Evolutionary conservation across 75 land plant species (phyloP).

Genomic region (Azolla pinnata): DNA sequence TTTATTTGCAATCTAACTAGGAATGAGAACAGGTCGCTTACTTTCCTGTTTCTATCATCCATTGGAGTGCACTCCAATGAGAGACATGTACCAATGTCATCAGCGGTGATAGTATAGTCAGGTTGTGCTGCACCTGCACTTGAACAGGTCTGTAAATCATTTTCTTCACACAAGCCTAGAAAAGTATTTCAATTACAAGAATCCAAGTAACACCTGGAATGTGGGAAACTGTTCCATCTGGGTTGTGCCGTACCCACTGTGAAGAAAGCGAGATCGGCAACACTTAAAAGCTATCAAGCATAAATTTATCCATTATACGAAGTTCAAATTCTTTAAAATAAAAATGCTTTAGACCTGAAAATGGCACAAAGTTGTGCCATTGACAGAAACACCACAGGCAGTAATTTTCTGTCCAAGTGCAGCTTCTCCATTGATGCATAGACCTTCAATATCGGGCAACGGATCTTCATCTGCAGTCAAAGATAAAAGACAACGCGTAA

Average conservation of each 20-base stretch:
- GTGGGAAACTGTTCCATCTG: slow-evolving; percentile 71
- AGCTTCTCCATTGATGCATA: slow-evolving; percentile 85
- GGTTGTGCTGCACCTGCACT: slow-evolving; percentile 90
- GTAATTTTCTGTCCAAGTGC: slow-evolving; percentile 68
- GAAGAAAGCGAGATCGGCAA: background rate
- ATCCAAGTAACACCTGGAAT: slow-evolving; percentile 49
- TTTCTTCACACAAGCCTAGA: no score
- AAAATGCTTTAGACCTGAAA: slow-evolving; percentile 93
- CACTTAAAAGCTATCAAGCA: background rate
- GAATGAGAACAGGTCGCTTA: slow-evolving; percentile 18
- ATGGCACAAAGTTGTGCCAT: slow-evolving; percentile 89
- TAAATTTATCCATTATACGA: background rate
- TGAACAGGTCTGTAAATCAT: no score
- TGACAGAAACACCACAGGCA: slow-evolving; percentile 83
- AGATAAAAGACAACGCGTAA: no score
- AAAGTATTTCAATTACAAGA: slow-evolving; percentile 2
- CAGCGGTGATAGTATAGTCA: slow-evolving; percentile 84
- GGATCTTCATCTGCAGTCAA: slow-evolving; percentile 98
- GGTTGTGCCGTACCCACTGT: slow-evolving; percentile 84
- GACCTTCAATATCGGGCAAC: slow-evolving; percentile 72
- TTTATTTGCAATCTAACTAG: no score
- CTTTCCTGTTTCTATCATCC: slow-evolving; percentile 86
- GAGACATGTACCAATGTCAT: slow-evolving; percentile 76
- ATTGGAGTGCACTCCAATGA: slow-evolving; percentile 87
- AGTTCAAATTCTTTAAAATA: background rate